Conservation (phyloP, 2,329 filamentous ascomycete species). For the Ophiostoma ulmi region DNA sequence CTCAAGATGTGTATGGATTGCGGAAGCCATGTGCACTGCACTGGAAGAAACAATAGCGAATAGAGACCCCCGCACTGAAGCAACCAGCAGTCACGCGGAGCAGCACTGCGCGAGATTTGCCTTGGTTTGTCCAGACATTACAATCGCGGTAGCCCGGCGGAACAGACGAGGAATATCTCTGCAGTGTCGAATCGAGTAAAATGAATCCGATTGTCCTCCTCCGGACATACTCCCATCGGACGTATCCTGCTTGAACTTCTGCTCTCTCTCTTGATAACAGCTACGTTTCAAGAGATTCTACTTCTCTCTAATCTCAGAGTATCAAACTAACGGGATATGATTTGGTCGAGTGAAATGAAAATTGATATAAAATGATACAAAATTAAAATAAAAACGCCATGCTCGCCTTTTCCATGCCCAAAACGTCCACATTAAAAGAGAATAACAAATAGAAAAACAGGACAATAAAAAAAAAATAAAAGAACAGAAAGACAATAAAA, state of each 20-base stretch:
- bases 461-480: neutral
- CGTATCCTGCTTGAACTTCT: neutral
- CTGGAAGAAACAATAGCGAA: neutral
- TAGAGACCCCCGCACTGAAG: neutral
- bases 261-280: too few species aligned
- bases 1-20: neutral
- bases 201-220: neutral
- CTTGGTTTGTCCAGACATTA: neutral
- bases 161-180: neutral
- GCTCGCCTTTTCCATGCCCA: slow-evolving; percentile 18
- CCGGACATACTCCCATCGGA: neutral
- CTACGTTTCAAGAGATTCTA: neutral
- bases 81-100: neutral
- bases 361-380: too few species aligned
- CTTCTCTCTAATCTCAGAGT: neutral
- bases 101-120: neutral
- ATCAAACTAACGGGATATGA: neutral
- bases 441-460: slow-evolving; percentile 3
- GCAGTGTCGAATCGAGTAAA: neutral
- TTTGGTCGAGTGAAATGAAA: neutral
- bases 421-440: neutral
- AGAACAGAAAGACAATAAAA: neutral
- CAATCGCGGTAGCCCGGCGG: neutral
- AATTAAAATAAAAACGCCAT: slow-evolving; percentile 8
- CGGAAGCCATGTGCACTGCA: neutral